Evolutionary conservation across 2,329 filamentous ascomycete species (phyloP), one percentile per base, ranked within the genome.

Genomic region (Fusarium xyrophilum): DNA sequence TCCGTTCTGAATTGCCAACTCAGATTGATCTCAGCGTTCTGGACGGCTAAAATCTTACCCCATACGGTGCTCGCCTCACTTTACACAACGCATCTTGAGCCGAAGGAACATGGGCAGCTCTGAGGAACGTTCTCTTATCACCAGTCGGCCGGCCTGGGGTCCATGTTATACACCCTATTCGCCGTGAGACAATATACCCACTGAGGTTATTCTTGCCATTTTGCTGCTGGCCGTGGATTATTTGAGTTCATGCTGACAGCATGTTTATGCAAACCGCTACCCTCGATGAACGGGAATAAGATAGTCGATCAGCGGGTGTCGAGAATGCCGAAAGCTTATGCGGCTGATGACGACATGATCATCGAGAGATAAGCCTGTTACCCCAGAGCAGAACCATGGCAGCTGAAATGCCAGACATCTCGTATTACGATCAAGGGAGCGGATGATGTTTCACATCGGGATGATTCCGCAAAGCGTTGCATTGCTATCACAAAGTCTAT

Each of bases 11-110:
- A 23, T 2, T 10, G 8, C 3, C 11, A 2, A 10, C n/a, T 33
- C n/a, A 17, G 15, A 9, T 2, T n/a, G 17, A 23, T 3, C 17
- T 21, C 27, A 6, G 8, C n/a, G n/a, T 28, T 17, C 5, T n/a
- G 0, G 27, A 7, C 17, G 28, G 14, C 17, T 19, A 23, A 32
- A 3, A 0, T 27, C 6, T 10, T 27, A n/a, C 14, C 30, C 10
- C 2, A 3, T 17, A 17, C 8, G 4, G 10, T 13, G 9, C 2
- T 23, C 15, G 19, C 23, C 39, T 47, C 30, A 55, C 19, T 35
- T 35, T 27, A 7, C 10, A 1, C 12, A 46, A 11, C 19, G 40
- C 3, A 13, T 28, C 23, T 36, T 7, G 7, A 32, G 23, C 39
- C 17, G n/a, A 46, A 10, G 7, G n/a, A 13, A 33, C 23, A 23